phyloP scores from a whole-genome alignment of 352 stramenopile species.

The Pythium brachiatum region DNA sequence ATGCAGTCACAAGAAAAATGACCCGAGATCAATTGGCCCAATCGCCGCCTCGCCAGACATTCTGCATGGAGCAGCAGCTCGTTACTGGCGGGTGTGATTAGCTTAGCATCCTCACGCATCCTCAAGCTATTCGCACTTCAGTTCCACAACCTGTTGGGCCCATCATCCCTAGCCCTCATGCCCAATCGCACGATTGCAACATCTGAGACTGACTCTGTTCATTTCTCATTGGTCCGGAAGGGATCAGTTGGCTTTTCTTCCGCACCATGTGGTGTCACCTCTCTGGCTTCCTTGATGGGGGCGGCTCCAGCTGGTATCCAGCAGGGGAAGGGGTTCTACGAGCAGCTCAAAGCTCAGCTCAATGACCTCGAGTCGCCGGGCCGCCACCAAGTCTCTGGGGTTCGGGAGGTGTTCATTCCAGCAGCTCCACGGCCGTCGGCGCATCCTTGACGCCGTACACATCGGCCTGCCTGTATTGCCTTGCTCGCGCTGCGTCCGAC shows the following conservation, averaged over 20 bases:
- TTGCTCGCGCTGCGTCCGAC: not conserved
- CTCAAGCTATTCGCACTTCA: not conserved
- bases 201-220: not conserved
- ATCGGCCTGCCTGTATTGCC: not conserved
- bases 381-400: not conserved
- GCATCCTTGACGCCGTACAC: too few species aligned
- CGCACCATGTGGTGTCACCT: not conserved
- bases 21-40: too few species aligned
- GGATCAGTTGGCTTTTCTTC: not conserved
- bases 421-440: not conserved
- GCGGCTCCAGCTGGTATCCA: not conserved
- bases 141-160: not conserved
- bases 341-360: not conserved
- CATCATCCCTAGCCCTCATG: not conserved
- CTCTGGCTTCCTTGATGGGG: slow-evolving; percentile 4
- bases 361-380: not conserved
- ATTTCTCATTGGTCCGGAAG: not conserved
- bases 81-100: slow-evolving; percentile 1
- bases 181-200: not conserved
- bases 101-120: not conserved
- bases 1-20: too few species aligned
- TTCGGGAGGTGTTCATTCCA: not conserved
- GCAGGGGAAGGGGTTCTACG: not conserved
- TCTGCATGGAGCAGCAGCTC: too few species aligned
- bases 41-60: too few species aligned